phyloP scores from a whole-genome alignment of 2,329 filamentous ascomycete genomes.

The Diaporthe helianthi region DNA sequence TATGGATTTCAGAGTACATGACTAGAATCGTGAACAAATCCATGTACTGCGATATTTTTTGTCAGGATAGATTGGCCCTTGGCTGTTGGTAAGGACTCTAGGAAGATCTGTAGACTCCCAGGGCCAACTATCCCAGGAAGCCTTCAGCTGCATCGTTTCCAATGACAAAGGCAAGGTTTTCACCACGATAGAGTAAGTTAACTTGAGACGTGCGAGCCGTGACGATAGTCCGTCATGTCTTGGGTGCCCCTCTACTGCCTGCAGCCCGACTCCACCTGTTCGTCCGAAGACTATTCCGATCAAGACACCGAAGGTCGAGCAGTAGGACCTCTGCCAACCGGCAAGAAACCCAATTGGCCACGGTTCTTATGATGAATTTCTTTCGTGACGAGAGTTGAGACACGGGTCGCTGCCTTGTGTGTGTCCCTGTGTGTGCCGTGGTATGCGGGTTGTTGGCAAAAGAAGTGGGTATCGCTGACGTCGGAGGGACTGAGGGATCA shows the following conservation, averaged over 20 bases:
- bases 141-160: too few species aligned
- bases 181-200: too few species aligned
- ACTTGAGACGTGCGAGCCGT: too few species aligned
- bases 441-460: not conserved
- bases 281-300: not conserved
- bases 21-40: too few species aligned
- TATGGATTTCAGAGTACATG: too few species aligned
- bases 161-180: too few species aligned
- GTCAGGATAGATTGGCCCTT: too few species aligned
- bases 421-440: not conserved
- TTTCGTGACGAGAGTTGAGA: not conserved
- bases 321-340: not conserved
- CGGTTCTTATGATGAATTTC: not conserved
- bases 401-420: not conserved
- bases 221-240: not conserved
- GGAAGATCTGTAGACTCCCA: too few species aligned
- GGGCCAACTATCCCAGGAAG: too few species aligned
- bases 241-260: not conserved
- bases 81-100: too few species aligned
- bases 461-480: slow-evolving; percentile 20
- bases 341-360: not conserved
- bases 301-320: not conserved
- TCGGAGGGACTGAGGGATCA: slow-evolving; percentile 24
- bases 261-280: slow-evolving; percentile 14
- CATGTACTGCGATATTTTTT: too few species aligned